Conservation (phyloP, 805 yeast genomes). For the Barnettozyma botsteinii region DNA sequence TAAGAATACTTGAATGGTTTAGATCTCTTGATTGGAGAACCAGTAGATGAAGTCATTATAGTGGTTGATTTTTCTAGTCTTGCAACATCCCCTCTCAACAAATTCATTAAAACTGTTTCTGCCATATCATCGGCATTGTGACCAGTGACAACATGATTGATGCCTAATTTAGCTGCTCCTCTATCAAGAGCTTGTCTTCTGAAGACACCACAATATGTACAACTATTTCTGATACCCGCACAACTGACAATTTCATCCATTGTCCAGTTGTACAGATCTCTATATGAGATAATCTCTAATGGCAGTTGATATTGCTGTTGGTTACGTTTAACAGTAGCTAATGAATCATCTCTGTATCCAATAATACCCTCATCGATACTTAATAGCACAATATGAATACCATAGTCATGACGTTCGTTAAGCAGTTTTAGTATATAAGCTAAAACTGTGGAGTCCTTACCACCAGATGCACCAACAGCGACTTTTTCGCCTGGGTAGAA, state of each 20-base stretch:
- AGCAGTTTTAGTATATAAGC: constrained; percentile 83
- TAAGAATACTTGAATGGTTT: constrained; percentile 95
- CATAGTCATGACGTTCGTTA: constrained; percentile 85
- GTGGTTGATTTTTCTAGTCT: constrained; percentile 83
- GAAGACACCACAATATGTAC: constrained; percentile 97
- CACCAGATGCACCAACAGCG: constrained; percentile 98
- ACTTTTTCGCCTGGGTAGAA: constrained; percentile 80
- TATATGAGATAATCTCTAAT: constrained; percentile 74
- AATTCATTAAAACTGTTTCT: constrained; percentile 93
- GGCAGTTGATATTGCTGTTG: constrained; percentile 80
- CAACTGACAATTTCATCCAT: constrained; percentile 97
- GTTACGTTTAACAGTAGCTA: constrained; percentile 94
- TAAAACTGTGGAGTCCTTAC: constrained; percentile 94
- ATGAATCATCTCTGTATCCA: constrained; percentile 94
- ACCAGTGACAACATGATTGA: constrained; percentile 92
- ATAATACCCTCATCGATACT: constrained; percentile 95
- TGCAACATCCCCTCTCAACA: constrained; percentile 93
- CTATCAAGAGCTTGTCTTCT: constrained; percentile 95
- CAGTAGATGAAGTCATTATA: constrained; percentile 74
- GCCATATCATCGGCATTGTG: constrained; percentile 99
- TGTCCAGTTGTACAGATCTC: constrained; percentile 91
- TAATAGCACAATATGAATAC: constrained; percentile 73
- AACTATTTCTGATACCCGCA: constrained; percentile 88
- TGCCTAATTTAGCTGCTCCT: constrained; percentile 83
- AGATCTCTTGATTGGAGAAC: constrained; percentile 87